Conservation (phyloP, 345 rosid species). For the Mallotus nudiflorus region DNA sequence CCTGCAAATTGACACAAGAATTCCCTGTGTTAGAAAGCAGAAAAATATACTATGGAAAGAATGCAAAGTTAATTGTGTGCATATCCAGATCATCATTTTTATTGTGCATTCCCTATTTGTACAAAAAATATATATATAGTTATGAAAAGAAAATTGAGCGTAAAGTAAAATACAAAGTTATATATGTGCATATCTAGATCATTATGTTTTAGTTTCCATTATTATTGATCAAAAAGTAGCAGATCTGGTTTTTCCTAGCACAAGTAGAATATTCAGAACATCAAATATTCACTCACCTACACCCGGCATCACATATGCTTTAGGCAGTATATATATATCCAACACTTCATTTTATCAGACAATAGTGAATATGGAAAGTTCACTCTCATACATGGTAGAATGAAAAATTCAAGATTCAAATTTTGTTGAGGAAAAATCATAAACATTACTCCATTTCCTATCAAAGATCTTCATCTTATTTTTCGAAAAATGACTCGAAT, state of each 20-base stretch:
- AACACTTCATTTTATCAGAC: background rate
- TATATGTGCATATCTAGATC: background rate
- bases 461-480: background rate
- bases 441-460: background rate
- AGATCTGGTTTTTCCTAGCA: background rate
- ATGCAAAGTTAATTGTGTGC: background rate
- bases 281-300: background rate
- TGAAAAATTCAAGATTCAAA: background rate
- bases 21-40: slow-evolving; percentile 4
- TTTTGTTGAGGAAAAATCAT: background rate
- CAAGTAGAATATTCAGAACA: background rate
- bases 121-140: no score
- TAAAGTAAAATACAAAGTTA: background rate
- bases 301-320: background rate
- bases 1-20: slow-evolving; percentile 46
- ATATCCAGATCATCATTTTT: no score
- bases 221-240: background rate
- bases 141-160: background rate
- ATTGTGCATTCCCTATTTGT: no score
- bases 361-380: background rate
- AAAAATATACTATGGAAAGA: background rate
- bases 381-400: background rate
- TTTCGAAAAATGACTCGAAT: background rate
- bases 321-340: background rate
- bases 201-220: no score